Percentiles rank a stretch among this genome's conserved stretches.
phyloP scores from a whole-genome alignment of 305 asterid genomes.

The Vinca major region DNA sequence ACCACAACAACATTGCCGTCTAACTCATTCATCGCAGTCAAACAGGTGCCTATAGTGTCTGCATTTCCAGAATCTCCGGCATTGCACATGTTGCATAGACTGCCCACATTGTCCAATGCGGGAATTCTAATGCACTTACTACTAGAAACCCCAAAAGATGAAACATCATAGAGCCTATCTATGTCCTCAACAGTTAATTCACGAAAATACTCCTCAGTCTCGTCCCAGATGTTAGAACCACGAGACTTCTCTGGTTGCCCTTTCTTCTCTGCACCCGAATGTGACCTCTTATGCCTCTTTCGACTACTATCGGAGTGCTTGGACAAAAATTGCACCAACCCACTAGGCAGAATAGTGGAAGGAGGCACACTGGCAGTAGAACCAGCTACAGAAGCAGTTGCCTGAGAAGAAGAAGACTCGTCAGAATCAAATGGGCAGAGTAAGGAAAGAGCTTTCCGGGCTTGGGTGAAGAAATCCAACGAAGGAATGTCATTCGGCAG shows the following conservation, averaged over 20 bases:
- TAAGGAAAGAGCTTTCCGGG: constrained; percentile 58
- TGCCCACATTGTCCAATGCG: constrained; percentile 23
- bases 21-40: constrained; percentile 6
- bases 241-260: constrained; percentile 35
- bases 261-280: constrained; percentile 55
- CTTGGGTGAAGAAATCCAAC: constrained; percentile 60
- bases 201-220: constrained; percentile 77
- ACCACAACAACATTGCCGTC: constrained; percentile 9
- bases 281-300: constrained; percentile 73
- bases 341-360: constrained; percentile 42
- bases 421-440: constrained; percentile 69
- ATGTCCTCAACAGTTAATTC: constrained; percentile 55
- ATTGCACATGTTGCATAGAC: constrained; percentile 6
- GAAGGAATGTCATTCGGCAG: constrained; percentile 17
- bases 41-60: constrained; percentile 16
- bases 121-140: constrained; percentile 45
- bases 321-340: constrained; percentile 47
- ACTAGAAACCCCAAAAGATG: constrained; percentile 28
- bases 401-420: constrained; percentile 25
- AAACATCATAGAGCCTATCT: constrained; percentile 41
- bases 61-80: neutral
- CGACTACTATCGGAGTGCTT: constrained; percentile 65
- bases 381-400: constrained; percentile 25
- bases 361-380: constrained; percentile 20
- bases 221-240: constrained; percentile 57